phyloP scores from a whole-genome alignment of 306 rosid genomes.

The Castanea sativa region DNA sequence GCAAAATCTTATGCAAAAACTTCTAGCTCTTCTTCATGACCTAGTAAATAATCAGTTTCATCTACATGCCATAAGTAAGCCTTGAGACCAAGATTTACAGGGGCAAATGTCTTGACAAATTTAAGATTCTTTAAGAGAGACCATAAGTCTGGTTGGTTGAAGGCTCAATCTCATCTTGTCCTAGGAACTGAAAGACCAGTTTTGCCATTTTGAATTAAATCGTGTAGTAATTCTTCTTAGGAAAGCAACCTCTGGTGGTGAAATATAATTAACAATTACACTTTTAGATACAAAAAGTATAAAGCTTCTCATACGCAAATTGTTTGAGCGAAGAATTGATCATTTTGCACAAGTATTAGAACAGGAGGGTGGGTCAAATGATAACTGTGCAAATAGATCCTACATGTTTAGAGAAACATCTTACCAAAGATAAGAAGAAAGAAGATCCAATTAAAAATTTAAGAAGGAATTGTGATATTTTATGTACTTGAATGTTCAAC shows the following conservation, averaged over 20 bases:
- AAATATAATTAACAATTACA: too few relatives aligned
- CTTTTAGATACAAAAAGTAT: slow-evolving; percentile 49
- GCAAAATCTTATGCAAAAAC: slow-evolving; percentile 68
- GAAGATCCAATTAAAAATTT: neutral
- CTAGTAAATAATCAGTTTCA: slow-evolving; percentile 21
- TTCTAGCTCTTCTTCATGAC: slow-evolving; percentile 69
- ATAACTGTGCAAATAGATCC: slow-evolving; percentile 13
- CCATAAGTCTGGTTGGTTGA: slow-evolving; percentile 75
- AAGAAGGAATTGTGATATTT: slow-evolving; percentile 2
- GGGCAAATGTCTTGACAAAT: slow-evolving; percentile 78
- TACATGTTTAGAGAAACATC: neutral
- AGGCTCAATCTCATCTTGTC: slow-evolving; percentile 20
- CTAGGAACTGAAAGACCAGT: too few relatives aligned
- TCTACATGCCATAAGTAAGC: slow-evolving; percentile 73
- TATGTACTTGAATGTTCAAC: slow-evolving; percentile 83
- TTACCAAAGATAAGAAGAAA: neutral
- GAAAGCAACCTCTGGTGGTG: too few relatives aligned
- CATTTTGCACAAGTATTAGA: slow-evolving; percentile 57
- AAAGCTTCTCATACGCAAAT: slow-evolving; percentile 62
- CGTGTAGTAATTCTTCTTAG: too few relatives aligned
- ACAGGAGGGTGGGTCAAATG: slow-evolving; percentile 24
- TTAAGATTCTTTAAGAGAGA: slow-evolving; percentile 66
- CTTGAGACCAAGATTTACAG: slow-evolving; percentile 89
- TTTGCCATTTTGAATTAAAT: too few relatives aligned
- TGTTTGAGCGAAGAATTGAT: slow-evolving; percentile 59